These are phyloP conservation scores for Puccinia polysora DNA, from an alignment of 1,284 basidiomycete genomes.

Conservation along the genomic window DNA sequence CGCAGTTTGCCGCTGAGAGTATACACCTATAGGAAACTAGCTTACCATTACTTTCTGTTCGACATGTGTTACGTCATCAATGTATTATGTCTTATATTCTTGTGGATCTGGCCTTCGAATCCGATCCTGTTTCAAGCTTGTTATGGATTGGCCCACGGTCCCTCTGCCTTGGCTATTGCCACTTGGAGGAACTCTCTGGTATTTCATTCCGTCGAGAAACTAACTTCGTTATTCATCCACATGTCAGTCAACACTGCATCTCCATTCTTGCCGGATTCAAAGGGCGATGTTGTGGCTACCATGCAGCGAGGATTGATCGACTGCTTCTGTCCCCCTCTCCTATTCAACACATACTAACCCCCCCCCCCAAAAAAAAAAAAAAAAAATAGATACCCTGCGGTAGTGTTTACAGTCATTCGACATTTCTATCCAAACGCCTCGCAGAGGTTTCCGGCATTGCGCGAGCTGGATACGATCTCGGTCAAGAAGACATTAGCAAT, in stretches of 20 bases:
- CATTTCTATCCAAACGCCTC: conserved; percentile 43
- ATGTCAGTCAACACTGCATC: no score
- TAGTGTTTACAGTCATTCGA: conserved; percentile 42
- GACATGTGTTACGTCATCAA: conserved; percentile 51
- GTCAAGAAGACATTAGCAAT: not conserved
- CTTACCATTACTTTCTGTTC: conserved; percentile 51
- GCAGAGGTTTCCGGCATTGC: conserved; percentile 20
- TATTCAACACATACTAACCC: no score
- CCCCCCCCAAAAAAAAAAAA: not conserved
- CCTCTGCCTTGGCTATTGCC: conserved; percentile 48
- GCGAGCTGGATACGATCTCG: conserved; percentile 27
- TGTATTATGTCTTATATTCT: conserved; percentile 48
- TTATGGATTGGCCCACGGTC: conserved; percentile 51
- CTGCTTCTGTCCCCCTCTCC: conserved; percentile 19
- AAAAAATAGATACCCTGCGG: conserved; percentile 32
- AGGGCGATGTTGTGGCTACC: no score
- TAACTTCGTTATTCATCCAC: conserved; percentile 52
- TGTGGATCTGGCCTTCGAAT: conserved; percentile 50
- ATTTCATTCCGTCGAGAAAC: conserved; percentile 52
- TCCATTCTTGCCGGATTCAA: no score
- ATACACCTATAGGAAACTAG: conserved; percentile 49
- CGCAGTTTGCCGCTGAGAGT: conserved; percentile 48
- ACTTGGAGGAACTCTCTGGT: conserved; percentile 53
- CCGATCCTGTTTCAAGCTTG: conserved; percentile 50
- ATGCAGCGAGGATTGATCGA: no score